Base-by-base conservation (phyloP, 768 basidiomycete species). In the Nidularia sp. region DNA sequence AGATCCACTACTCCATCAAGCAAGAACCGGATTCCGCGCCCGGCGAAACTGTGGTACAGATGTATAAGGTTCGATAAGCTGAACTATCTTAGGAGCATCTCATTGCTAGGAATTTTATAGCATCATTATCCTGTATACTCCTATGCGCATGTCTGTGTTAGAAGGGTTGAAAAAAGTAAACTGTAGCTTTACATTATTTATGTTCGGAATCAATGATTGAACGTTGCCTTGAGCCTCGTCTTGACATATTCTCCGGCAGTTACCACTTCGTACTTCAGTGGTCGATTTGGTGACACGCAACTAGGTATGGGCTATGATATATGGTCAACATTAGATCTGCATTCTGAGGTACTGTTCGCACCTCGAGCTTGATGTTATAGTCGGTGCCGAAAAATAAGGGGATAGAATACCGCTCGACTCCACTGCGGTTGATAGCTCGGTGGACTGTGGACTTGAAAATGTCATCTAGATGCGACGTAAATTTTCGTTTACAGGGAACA, bases 311-410 rank as follows among this genome's bases (percentile, higher is more conserved):
- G 74, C 83, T 50, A 25, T n/a, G 7, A 45, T 9, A 45, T 13
- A 3, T 13, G 18, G 3, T 8, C 15, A 42, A 50, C 15, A 35
- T 35, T 31, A 9, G 34, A 8, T 33, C 65, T 86, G 85, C 50
- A 95, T 33, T 5, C 8, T 41, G n/a, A 31, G 29, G 7, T 50
- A 42, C 12, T 9, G 41, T 41, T 9, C 77, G 6, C 52, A 90
- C 90, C 78, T 90, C 85, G 1, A 96, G 74, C 50, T 70, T 73
- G 4, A 93, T 88, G 55, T 94, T 80, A 62, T 93, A 93, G 63
- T 95, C 90, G 8, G 85, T 87, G 2, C 94, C 93, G 56, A 94
- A 93, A 71, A 97, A 96, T 29, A 94, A 71, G 0, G 94, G 93
- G 15, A 94, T 89, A 0, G 90, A 92, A 66, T 90, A 94, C 29